A percentile compares a stretch with the other conserved stretches of the same genome.
These are phyloP conservation scores for Ustilago sp. DNA, from an alignment of 1,284 basidiomycete species.

Conservation along the genomic window DNA sequence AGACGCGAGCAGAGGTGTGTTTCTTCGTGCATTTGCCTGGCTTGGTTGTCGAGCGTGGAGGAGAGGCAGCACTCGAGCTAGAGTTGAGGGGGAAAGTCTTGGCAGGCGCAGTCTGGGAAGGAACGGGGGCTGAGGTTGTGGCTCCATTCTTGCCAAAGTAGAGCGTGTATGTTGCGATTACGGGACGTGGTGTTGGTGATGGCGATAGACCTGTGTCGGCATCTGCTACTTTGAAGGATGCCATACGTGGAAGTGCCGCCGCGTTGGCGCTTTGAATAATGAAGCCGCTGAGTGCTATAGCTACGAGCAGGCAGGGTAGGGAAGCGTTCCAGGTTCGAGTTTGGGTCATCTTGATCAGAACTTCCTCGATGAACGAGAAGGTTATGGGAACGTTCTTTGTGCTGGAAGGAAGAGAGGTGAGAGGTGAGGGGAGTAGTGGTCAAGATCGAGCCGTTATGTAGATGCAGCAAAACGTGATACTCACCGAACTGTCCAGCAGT, in stretches of 20 bases:
- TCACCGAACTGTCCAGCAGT: slow-evolving; percentile 28
- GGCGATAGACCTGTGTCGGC: background rate
- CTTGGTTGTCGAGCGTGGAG: slow-evolving; percentile 13
- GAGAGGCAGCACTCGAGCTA: background rate
- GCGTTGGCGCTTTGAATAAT: background rate
- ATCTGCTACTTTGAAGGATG: slow-evolving; percentile 6
- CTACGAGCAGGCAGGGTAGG: slow-evolving; percentile 12
- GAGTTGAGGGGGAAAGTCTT: background rate
- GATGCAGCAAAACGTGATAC: slow-evolving; percentile 8
- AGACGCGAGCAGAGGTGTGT: slow-evolving; percentile 15
- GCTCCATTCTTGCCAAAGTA: slow-evolving; percentile 28
- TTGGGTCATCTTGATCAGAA: slow-evolving; percentile 9
- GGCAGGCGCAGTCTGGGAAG: slow-evolving; percentile 1
- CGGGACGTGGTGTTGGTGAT: slow-evolving; percentile 14
- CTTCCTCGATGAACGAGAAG: background rate
- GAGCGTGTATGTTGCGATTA: slow-evolving; percentile 31
- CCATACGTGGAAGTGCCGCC: slow-evolving; percentile 22
- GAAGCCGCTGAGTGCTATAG: background rate
- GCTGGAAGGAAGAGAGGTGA: background rate
- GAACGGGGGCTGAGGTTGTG: slow-evolving; percentile 6
- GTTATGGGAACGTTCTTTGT: background rate
- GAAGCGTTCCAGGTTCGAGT: background rate
- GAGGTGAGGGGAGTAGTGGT: slow-evolving; percentile 5
- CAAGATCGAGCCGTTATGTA: background rate
- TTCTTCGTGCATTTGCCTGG: slow-evolving; percentile 18